Evolutionary conservation across 176 grass and related monocot genomes (phyloP).

Genomic region (Zea luxurians): DNA sequence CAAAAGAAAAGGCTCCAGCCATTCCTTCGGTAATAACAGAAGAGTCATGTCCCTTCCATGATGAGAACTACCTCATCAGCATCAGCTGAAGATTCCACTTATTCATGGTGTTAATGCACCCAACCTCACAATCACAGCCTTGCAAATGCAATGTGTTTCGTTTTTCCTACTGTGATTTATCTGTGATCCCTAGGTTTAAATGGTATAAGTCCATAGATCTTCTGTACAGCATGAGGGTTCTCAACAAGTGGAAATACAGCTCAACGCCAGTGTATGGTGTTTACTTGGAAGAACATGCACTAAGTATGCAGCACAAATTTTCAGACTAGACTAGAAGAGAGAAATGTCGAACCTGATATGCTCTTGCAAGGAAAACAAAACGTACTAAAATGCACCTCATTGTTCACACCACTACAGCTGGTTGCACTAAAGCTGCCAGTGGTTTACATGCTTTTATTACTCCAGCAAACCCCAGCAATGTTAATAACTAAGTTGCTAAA

Average conservation of each 20-base stretch:
- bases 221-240: conserved; percentile 19
- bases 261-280: not conserved
- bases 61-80: not conserved
- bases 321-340: conserved; percentile 1
- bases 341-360: conserved; percentile 14
- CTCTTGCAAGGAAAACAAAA: conserved; percentile 1
- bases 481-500: conserved; percentile 3
- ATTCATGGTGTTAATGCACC: conserved; percentile 3
- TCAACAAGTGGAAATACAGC: not conserved
- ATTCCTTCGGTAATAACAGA: not conserved
- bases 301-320: not conserved
- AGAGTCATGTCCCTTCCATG: conserved; percentile 15
- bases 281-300: not conserved
- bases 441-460: not conserved
- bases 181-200: conserved; percentile 14
- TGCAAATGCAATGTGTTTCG: not conserved
- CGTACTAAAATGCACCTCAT: not conserved
- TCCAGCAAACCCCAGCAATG: not conserved
- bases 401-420: not conserved
- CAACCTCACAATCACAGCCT: not conserved
- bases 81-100: not conserved
- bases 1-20: conserved; percentile 3
- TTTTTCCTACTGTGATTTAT: not conserved
- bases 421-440: conserved; percentile 2
- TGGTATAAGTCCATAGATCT: not conserved